Evolutionary conservation across 345 rosid species (phyloP), one percentile per base, ranked within the genome.

Genomic region (Rhizophora mangle): DNA sequence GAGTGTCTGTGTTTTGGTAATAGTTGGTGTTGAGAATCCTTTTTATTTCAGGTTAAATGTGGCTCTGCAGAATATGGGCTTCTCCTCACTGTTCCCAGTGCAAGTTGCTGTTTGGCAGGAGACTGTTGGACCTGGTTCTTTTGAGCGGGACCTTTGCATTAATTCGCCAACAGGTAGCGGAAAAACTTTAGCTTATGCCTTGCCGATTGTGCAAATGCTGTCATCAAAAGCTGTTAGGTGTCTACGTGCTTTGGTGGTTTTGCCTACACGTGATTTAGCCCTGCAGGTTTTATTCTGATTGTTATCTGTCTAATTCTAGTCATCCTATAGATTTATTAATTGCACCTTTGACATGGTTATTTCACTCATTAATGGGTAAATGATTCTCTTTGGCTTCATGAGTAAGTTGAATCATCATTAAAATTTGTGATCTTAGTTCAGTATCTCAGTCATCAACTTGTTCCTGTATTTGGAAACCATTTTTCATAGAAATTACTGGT

Each of bases 111-210:
- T 91, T 56, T 94, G 98, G 98, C 93, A 94, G 39, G 96, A 91
- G 81, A 91, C 96, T 0, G 69, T 93, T 22, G 96, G 98, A 13
- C 97, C 96, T 46, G 97, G 99, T 72, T 80, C 82, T 62, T 95
- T 90, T 58, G 88, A 92, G 67, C 76, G 96, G 62, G 99, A 95
- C 68, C 69, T 95, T 47, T 95, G 97, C 73, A 81, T 90, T 66
- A 95, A 95, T 81, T 90, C 99, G 39, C 98, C 96, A 0, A 91
- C 96, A 3, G 97, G 97, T 75, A 90, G 96, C 76, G 98, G 97
- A 59, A 95, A 95, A 81, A 92, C 97, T 37, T 79, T 92, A 61
- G 85, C 99, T 57, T 90, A 95, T 68, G 97, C 97, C 70, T 83
- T 95, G 72, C 97, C 97, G 2, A 88, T 95, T 5, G 91, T 92